These are phyloP conservation scores for Gracilariopsis chorda DNA, from an alignment of 23 red algal genomes.

Conservation along the genomic window DNA sequence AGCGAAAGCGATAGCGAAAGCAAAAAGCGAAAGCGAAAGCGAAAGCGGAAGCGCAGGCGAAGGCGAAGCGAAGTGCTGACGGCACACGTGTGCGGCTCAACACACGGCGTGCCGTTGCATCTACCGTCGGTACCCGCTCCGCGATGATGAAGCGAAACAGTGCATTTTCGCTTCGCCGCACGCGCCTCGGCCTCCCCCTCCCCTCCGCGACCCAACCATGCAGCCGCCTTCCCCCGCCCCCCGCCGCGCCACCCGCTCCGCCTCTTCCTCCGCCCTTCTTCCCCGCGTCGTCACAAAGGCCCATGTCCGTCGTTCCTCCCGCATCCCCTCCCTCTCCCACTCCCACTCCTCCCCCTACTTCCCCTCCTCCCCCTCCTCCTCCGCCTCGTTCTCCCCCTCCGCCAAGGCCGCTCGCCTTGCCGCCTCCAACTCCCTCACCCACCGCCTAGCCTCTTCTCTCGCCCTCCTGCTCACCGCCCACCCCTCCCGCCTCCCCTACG, in stretches of 20 bases:
- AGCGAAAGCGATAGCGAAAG: neutral
- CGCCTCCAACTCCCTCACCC: neutral
- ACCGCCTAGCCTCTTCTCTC: slow-evolving; percentile 12
- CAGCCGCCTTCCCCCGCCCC: neutral
- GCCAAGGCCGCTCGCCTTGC: neutral
- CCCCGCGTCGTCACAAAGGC: slow-evolving; percentile 8
- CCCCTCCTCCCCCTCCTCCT: neutral
- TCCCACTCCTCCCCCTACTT: slow-evolving; percentile 26
- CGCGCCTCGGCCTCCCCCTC: neutral
- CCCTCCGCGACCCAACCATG: neutral
- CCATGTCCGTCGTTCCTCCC: slow-evolving; percentile 42
- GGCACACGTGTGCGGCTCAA: slow-evolving; percentile 28
- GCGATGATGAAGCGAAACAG: neutral
- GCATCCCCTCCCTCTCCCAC: slow-evolving; percentile 30
- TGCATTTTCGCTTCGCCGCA: neutral
- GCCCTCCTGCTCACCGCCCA: neutral
- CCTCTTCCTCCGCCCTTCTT: slow-evolving; percentile 39
- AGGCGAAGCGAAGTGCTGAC: neutral
- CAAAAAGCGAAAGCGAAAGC: neutral
- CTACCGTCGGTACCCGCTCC: neutral
- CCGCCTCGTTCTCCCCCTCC: neutral
- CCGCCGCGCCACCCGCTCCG: slow-evolving; percentile 16
- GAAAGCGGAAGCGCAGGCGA: neutral
- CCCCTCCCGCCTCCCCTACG: neutral
- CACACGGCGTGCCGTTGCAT: neutral